Base-by-base conservation (phyloP, 140 eudicot genomes). In the Cichorium intybus region DNA sequence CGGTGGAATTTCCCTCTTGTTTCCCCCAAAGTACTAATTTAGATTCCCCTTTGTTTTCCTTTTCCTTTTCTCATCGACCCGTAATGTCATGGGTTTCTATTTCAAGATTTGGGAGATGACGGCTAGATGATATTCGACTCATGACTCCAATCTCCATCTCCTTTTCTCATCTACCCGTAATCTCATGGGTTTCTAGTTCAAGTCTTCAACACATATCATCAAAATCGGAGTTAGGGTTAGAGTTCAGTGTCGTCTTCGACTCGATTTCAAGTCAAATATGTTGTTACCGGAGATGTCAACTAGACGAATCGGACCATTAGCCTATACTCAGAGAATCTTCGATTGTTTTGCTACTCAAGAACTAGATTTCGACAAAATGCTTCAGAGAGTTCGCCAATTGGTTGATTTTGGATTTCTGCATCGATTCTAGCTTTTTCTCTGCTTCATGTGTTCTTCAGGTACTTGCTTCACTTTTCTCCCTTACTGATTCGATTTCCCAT, bases 281-380 rank as follows among this genome's bases (percentile, higher is more conserved):
- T 24, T 48, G 45, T 64, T 52, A 22, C 3, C 21, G n/a, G 11
- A 21, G 48, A 58, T 37, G 18, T 1, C 12, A 11, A 20, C 10
- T 0, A 8, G 11, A 26, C 20, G 29, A 22, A 66, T 51, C 64
- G 43, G 58, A 87, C 79, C 79, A 67, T 70, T 68, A 59, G 60
- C 71, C 33, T 73, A 58, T 24, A 71, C 82, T 56, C 57, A 79
- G 31, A 83, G 76, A 33, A 80, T 79, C 79, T 79, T 83, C 24
- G 88, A 88, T 63, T 86, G 86, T 84, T 82, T 86, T 75, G 73
- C 82, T 64, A 95, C 97, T 49, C 97, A 86, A 51, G 71, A 92
- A 11, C 80, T 75, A 27, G 92, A 84, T 65, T 83, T 89, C 72
- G 85, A 89, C 62, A 89, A 79, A 67, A 89, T 86, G 80, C 97